Evolutionary conservation across 345 rosid species (phyloP).

Genomic region (Orychophragmus violaceus): DNA sequence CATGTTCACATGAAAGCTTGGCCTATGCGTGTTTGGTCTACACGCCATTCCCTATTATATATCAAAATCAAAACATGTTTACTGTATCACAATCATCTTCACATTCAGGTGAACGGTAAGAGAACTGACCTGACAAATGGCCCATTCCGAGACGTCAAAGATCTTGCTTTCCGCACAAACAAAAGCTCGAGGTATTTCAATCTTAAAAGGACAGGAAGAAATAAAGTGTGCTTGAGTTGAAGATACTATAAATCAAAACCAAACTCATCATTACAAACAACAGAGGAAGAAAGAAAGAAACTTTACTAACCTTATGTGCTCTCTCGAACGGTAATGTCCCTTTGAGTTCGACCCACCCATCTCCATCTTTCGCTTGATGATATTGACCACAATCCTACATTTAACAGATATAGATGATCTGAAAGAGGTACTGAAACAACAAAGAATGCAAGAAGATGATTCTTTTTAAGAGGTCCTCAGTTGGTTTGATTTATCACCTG

Average conservation of each 20-base stretch:
- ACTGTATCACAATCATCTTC: slow-evolving; percentile 2
- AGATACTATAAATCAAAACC: background rate
- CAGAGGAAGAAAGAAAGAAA: no score
- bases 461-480: background rate
- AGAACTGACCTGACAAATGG: slow-evolving; percentile 85
- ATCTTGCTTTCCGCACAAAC: slow-evolving; percentile 98
- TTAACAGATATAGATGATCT: slow-evolving; percentile 5
- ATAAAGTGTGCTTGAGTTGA: background rate
- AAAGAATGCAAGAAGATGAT: background rate
- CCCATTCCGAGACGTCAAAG: slow-evolving; percentile 99
- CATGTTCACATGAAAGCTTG: slow-evolving; percentile 95
- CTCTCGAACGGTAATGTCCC: slow-evolving; percentile 79
- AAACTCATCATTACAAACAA: background rate
- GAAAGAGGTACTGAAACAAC: background rate
- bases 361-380: slow-evolving; percentile 99
- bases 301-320: slow-evolving; percentile 58
- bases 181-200: slow-evolving; percentile 97
- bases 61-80: background rate
- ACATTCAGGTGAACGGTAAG: background rate
- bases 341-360: slow-evolving; percentile 98
- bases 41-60: slow-evolving; percentile 80
- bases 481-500: slow-evolving; percentile 45
- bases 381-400: slow-evolving; percentile 89
- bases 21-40: slow-evolving; percentile 94
- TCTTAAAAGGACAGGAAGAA: slow-evolving; percentile 33